Base-by-base conservation (phyloP, 495 filamentous ascomycete genomes). In the Ramalina peruviana region DNA sequence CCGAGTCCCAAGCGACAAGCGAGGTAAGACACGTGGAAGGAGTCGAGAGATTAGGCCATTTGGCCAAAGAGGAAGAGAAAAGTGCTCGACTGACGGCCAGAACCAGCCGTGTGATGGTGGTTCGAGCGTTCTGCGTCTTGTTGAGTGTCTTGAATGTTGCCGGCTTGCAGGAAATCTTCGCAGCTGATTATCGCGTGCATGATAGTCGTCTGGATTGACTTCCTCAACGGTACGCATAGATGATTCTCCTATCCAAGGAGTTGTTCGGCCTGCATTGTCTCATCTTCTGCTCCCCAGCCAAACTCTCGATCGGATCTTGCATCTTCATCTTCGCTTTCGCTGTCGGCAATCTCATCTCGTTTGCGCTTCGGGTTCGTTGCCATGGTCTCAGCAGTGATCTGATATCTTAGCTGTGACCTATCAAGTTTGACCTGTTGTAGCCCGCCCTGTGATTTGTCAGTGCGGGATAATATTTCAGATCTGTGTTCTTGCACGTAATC, bases 301-400 rank as follows among this genome's bases (percentile, higher is more conserved):
- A 55, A 51, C 9, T 74, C 72, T 10, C 48, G 58, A 16, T 72
- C 69, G 30, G 58, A 56, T 42, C 39, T 41, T 11, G 62, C 68
- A 16, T 60, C 61, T 46, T 49, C 58, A 30, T 67, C 68, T 38
- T 74, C 73, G 45, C 72, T 72, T 48, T 73, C 62, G 46, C 70
- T 75, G 50, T 75, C 70, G 7, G 67, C 70, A 25, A 73, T 63
- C 44, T 74, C 71, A 39, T 68, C 66, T 15, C 66, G 65, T 49
- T 75, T 76, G n/a, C 73, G 67, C 49, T 76, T 76, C 21, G 49
- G 10, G 7, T 46, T 42, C 15, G 40, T 43, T 0, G 33, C n/a
- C 19, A 39, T 36, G 13, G 45, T 20, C 15, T 23, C 27, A 9
- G 52, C 27, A 19, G 54, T 33, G 9, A n/a, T 16, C 12, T 38